Conservation (phyloP, 2,329 filamentous ascomycete genomes). For the Lachnellula subtilissima region DNA sequence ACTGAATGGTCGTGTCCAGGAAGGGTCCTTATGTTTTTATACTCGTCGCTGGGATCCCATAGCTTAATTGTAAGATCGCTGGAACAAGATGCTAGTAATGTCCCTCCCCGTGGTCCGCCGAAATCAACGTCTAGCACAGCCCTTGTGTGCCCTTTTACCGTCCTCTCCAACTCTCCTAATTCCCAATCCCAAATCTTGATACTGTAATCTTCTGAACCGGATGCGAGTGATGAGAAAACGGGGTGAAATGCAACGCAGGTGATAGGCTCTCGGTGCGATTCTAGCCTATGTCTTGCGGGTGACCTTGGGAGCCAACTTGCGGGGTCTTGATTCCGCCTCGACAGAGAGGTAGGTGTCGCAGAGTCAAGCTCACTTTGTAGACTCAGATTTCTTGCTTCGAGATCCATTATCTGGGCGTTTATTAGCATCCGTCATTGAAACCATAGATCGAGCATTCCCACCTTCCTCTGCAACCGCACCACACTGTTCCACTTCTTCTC, state of each 20-base stretch:
- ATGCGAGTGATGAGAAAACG: constrained; percentile 83
- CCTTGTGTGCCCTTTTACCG: constrained; percentile 87
- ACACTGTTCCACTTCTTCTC: constrained; percentile 99
- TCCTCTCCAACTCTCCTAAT: constrained; percentile 81
- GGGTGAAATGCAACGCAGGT: constrained; percentile 91
- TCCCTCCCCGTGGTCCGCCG: constrained; percentile 76
- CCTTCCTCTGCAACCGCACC: constrained; percentile 93
- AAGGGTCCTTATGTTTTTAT: constrained; percentile 90
- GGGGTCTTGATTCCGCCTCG: constrained; percentile 78
- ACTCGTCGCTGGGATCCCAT: constrained; percentile 88
- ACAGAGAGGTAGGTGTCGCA: constrained; percentile 70
- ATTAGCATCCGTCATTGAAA: too few relatives aligned
- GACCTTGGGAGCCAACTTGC: constrained; percentile 79
- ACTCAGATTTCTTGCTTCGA: constrained; percentile 68
- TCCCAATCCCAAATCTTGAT: constrained; percentile 99
- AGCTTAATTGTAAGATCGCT: constrained; percentile 91
- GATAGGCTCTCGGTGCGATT: constrained; percentile 76
- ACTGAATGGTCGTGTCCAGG: constrained; percentile 91
- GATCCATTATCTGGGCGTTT: constrained; percentile 73
- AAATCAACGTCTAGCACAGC: constrained; percentile 86
- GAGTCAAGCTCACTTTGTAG: constrained; percentile 82
- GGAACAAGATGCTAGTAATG: constrained; percentile 63
- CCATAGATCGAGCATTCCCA: constrained; percentile 32
- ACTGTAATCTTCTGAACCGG: constrained; percentile 84
- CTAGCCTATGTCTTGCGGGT: constrained; percentile 74